Conservation (phyloP, 2,329 filamentous ascomycete genomes). For the Colletotrichum noveboracense region DNA sequence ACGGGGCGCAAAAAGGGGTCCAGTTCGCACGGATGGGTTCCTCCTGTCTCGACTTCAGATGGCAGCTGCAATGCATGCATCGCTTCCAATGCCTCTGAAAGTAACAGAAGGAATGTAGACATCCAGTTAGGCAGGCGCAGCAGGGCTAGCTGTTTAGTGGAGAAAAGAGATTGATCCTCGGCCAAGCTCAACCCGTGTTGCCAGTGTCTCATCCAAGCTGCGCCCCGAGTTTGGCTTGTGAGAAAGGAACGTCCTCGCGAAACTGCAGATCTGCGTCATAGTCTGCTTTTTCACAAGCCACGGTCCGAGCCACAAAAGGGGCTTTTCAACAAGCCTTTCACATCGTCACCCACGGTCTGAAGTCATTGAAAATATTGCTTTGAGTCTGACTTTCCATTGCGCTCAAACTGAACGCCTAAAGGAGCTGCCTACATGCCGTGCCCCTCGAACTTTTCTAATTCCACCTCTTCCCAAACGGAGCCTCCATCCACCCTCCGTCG, state of each 20-base stretch:
- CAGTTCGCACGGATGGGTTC: neutral
- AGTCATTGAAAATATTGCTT: neutral
- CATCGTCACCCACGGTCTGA: neutral
- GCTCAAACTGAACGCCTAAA: slow-evolving; percentile 8
- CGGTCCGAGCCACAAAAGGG: neutral
- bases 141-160: neutral
- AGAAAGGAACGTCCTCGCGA: neutral
- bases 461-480: neutral
- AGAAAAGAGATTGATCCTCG: neutral
- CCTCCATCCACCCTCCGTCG: neutral
- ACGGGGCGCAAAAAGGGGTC: neutral
- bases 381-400: slow-evolving; percentile 9
- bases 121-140: neutral
- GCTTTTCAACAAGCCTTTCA: neutral
- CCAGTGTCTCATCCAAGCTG: neutral
- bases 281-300: neutral
- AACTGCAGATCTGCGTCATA: neutral
- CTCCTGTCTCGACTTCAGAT: neutral
- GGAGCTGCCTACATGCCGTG: slow-evolving; percentile 11
- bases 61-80: neutral
- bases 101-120: neutral
- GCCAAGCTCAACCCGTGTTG: neutral
- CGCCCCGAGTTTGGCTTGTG: neutral
- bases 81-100: no score
- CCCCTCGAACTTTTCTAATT: slow-evolving; percentile 5